A percentile compares a stretch with the other conserved stretches of the same genome.
Conservation (phyloP, 2,329 filamentous ascomycete species). For the Phialophora expanda region DNA sequence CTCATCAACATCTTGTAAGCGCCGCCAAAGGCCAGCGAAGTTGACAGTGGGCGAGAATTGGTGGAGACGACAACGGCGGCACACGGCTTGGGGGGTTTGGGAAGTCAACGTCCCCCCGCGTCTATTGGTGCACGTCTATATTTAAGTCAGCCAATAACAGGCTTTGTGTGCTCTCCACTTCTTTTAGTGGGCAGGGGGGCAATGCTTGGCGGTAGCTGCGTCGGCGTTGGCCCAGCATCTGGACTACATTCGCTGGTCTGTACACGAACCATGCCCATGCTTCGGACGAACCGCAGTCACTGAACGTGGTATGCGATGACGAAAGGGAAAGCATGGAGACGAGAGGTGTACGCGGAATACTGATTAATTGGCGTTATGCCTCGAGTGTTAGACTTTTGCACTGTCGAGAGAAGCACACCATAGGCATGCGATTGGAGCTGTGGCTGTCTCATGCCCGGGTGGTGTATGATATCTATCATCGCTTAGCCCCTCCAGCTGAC, state of each 20-base stretch:
- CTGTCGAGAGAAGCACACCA: neutral
- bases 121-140: constrained; percentile 6
- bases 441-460: neutral
- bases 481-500: constrained; percentile 1
- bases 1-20: constrained; percentile 4
- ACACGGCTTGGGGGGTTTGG: neutral
- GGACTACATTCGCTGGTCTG: neutral
- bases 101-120: neutral
- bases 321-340: neutral
- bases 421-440: constrained; percentile 12
- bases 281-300: neutral
- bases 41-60: neutral
- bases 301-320: neutral
- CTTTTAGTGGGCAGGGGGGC: neutral
- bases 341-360: neutral
- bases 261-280: neutral
- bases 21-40: neutral
- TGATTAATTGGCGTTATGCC: constrained; percentile 1
- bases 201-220: neutral
- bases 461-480: constrained; percentile 11
- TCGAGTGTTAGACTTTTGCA: constrained; percentile 5
- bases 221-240: neutral
- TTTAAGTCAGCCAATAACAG: neutral
- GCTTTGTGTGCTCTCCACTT: neutral
- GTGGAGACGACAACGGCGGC: neutral